Evolutionary conservation across 2,329 filamentous ascomycete genomes (phyloP), one percentile per base, ranked within the genome.

Genomic region (Beauveria caledonica): DNA sequence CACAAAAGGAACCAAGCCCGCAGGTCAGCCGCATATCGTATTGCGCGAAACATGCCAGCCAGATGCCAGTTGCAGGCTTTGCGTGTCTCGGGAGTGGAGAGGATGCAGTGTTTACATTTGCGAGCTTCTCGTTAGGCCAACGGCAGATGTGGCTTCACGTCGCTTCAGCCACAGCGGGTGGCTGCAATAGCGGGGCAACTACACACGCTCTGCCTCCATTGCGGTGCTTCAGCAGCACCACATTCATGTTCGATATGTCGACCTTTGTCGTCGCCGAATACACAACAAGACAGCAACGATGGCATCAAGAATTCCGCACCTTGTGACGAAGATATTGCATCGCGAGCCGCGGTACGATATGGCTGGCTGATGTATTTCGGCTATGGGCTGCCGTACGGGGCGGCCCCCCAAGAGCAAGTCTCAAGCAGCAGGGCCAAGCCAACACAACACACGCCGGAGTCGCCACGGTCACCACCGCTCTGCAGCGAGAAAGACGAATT

Each of bases 21-120:
- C 25, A 44, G 39, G 7, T 21, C 5, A 29, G 15, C 11, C 45
- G 10, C 21, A 21, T 13, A 2, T 25, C 23, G 23, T 48, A 25
- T 57, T 33, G 55, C 55, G 55, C 45, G n/a, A 58, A 57, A 27
- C 52, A 50, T 21, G 42, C 45, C 44, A 58, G 29, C 19, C 45
- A 46, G 33, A 50, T 50, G 45, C 55, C 45, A 58, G 45, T 50
- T 17, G 29, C 45, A 36, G 52, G 19, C 23, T 36, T 55, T 42
- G 55, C 21, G 55, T 50, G 39, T 46, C 29, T 58, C 10, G 29
- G 7, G 27, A 13, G 29, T 56, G 42, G 42, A 39, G 42, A 46
- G 54, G 27, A 57, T 21, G 29, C 19, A 17, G 7, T 58, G 55
- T 58, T 58, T 58, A 58, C 55, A 58, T 58, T 49, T 21, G 44